Conservation (phyloP, 306 rosid genomes). For the Cicer chorassanicum region DNA sequence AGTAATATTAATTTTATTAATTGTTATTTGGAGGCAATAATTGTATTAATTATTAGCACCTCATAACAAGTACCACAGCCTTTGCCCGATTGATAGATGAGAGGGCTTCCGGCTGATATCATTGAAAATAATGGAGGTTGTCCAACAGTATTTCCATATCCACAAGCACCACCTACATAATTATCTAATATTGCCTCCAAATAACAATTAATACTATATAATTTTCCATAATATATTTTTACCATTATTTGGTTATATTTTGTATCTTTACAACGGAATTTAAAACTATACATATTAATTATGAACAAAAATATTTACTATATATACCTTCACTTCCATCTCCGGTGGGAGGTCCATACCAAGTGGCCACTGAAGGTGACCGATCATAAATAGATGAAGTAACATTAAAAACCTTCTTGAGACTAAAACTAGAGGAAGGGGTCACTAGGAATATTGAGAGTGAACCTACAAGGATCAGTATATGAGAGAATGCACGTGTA, state of each 20-base stretch:
- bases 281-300: neutral
- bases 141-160: slow-evolving; percentile 60
- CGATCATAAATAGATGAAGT: slow-evolving; percentile 50
- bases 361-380: slow-evolving; percentile 63
- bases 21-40: too few species aligned
- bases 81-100: slow-evolving; percentile 59
- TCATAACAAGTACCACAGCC: slow-evolving; percentile 87
- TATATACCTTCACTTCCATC: slow-evolving; percentile 68
- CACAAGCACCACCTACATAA: slow-evolving; percentile 77
- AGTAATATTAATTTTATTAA: too few species aligned
- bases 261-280: too few species aligned
- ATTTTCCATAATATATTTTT: too few species aligned
- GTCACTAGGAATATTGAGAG: slow-evolving; percentile 40
- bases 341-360: slow-evolving; percentile 69
- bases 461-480: slow-evolving; percentile 16
- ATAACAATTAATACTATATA: too few species aligned
- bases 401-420: slow-evolving; percentile 48
- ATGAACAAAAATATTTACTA: neutral
- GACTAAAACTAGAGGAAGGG: slow-evolving; percentile 53
- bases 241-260: too few species aligned
- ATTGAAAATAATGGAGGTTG: slow-evolving; percentile 63
- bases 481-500: slow-evolving; percentile 14
- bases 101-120: slow-evolving; percentile 68
- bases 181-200: neutral
- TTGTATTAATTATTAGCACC: slow-evolving; percentile 41